Base-by-base conservation (phyloP, 2,329 filamentous ascomycete genomes). In the Rhinocladiella mackenziei region DNA sequence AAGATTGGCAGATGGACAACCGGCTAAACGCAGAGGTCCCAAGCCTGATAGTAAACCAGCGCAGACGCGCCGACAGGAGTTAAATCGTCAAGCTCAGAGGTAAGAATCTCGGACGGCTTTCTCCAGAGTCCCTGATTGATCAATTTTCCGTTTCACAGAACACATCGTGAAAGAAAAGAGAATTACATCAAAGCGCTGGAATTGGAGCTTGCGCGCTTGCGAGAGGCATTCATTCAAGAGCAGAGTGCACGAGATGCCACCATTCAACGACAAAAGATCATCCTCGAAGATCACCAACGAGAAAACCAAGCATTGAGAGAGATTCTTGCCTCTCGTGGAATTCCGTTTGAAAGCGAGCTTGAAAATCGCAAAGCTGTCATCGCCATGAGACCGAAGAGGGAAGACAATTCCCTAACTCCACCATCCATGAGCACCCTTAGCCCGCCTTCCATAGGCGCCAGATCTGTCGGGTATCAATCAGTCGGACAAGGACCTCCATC, bases 11-110 rank as follows among this genome's bases (percentile, higher is more conserved):
- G 89, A 95, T 72, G 89, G 88, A 33, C 84, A 92, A 60, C 76
- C 84, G 6, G 81, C 87, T 2, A 98, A 97, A 69, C 81, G 87
- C 55, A 81, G 92, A 65, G 92, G 92, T 1, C 92, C 92, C 0
- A 97, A 97, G 64, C 92, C 92, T 14, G 92, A 97, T 65, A 94
- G 86, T 71, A 96, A 94, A 63, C 92, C 92, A 13, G 91, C 92
- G 32, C 70, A 95, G 59, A 97, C 91, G 14, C 78, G 91, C 51
- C 80, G 91, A 53, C 92, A 97, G 63, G 91, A 97, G 65, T 72
- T 97, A 50, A 97, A 97, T 63, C 80, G 92, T 53, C 91, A 97
- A 69, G 92, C 92, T 20, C 92, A 97, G 67, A 84, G 89, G 89
- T 94, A 78, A 57, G 67, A 31, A 30, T 33, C 23, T 11, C 7